These are phyloP conservation scores for Oryza glaberrima DNA, from an alignment of 176 grass and related monocot genomes.

Conservation along the genomic window DNA sequence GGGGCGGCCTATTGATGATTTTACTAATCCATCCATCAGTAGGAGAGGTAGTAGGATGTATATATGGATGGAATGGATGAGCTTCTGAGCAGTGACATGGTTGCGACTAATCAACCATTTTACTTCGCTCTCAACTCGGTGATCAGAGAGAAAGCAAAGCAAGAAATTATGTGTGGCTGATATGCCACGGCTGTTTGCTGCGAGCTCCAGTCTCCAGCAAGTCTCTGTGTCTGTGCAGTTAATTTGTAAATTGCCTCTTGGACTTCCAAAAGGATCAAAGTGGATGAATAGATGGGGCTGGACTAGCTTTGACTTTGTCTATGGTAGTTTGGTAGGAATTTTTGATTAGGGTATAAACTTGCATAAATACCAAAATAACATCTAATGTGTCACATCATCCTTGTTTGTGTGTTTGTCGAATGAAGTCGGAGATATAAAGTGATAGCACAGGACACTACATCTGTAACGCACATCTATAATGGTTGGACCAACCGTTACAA, in stretches of 20 bases:
- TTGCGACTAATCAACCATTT: slow-evolving; percentile 35
- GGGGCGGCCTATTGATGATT: slow-evolving; percentile 33
- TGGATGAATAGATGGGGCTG: background rate
- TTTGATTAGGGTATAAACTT: too few species aligned
- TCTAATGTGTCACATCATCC: too few species aligned
- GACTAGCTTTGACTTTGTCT: background rate
- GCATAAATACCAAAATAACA: too few species aligned
- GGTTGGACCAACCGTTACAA: too few species aligned
- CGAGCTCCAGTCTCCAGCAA: background rate
- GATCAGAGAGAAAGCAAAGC: background rate
- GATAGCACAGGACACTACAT: too few species aligned
- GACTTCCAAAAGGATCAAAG: background rate
- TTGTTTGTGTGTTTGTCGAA: too few species aligned
- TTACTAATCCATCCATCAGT: background rate
- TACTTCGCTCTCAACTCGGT: background rate
- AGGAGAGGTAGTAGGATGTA: background rate
- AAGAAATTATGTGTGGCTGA: slow-evolving; percentile 12
- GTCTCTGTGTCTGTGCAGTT: background rate
- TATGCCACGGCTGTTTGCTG: background rate
- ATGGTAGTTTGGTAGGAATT: background rate
- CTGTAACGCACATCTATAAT: too few species aligned
- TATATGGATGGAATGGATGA: slow-evolving; percentile 3
- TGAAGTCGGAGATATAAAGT: too few species aligned
- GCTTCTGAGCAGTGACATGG: slow-evolving; percentile 13
- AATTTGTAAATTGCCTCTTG: background rate